phyloP scores from a whole-genome alignment of 139 green algal species.

The Diplosphaera chodatii region DNA sequence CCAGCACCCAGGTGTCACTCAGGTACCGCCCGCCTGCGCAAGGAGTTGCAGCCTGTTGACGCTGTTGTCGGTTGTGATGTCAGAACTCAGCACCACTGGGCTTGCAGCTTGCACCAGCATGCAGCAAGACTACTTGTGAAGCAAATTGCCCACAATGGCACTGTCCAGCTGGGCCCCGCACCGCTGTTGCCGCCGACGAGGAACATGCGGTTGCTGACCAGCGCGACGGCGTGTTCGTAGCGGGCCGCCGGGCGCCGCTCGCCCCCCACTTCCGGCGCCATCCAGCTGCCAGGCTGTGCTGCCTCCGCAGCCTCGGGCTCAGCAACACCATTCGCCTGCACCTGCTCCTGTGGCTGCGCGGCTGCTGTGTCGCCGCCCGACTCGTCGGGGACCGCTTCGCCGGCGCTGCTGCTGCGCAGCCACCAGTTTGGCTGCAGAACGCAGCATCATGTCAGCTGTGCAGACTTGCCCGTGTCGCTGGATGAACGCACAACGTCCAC shows the following conservation, averaged over 20 bases:
- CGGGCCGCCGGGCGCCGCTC: slow-evolving; percentile 43
- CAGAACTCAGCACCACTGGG: too few relatives aligned
- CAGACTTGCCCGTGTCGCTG: too few relatives aligned
- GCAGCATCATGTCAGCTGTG: too few relatives aligned
- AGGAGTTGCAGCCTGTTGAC: too few relatives aligned
- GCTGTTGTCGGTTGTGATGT: too few relatives aligned
- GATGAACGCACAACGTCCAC: too few relatives aligned
- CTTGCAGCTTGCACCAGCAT: too few relatives aligned
- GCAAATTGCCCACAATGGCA: too few relatives aligned
- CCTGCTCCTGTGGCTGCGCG: neutral
- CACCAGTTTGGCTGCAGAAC: slow-evolving; percentile 46
- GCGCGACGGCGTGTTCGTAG: slow-evolving; percentile 75
- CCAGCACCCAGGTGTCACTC: slow-evolving; percentile 75
- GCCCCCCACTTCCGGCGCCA: neutral
- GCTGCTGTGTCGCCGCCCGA: neutral
- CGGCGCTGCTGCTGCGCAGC: slow-evolving; percentile 8
- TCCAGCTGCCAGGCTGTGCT: slow-evolving; percentile 9
- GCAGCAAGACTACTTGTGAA: too few relatives aligned
- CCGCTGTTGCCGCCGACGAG: slow-evolving; percentile 83
- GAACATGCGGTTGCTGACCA: slow-evolving; percentile 62
- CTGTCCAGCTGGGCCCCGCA: too few relatives aligned
- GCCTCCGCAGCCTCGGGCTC: neutral
- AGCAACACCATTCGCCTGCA: neutral
- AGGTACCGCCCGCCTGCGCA: slow-evolving; percentile 82
- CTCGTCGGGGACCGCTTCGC: neutral